Base-by-base conservation (phyloP, 2,329 filamentous ascomycete genomes). In the Xylariomycetidae sp. region DNA sequence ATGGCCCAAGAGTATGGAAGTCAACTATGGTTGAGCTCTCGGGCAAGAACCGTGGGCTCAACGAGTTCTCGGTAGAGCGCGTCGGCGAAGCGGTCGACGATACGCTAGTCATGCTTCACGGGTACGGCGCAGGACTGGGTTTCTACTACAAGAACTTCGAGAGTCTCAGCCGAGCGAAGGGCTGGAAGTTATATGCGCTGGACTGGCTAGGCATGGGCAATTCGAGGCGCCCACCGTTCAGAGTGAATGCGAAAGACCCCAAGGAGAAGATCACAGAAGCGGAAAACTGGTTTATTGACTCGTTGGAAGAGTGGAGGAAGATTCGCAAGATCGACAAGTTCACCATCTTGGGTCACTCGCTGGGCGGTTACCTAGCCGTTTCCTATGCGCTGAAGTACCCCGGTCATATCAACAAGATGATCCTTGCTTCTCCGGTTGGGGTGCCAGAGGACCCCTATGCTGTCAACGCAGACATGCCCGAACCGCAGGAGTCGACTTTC, bases 71-170 rank as follows among this genome's bases (percentile, higher is more conserved):
- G 1, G 77, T 98, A 2, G 86, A 95, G 63, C 74, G 89, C 31
- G 64, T 87, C 1, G 86, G 79, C 22, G 89, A 95, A 54, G 62
- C 80, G 4, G 75, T 78, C 0, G 82, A 93, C 29, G 82, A 96
- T 53, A 92, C 86, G 26, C 69, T 98, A 12, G 90, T 98, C 27
- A 94, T 98, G 77, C 67, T 98, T 4, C 92, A 98, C 56, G 92
- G 92, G 40, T 98, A 98, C 59, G 92, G 92, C 29, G 92, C 92
- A 2, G 92, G 92, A 1, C 72, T 98, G 1, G 92, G 90, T 15
- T 96, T 98, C 63, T 98, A 94, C 70, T 98, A 95, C 70, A 90
- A 92, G 64, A 98, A 98, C 57, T 95, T 94, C 40, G 92, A 98
- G 59, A 79, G 82, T 5, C 64, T 98, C 20, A 89, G 82, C 28